Evolutionary conservation across 2,329 filamentous ascomycete genomes (phyloP), one percentile per base, ranked within the genome.

Genomic region (Sporothrix luriei): DNA sequence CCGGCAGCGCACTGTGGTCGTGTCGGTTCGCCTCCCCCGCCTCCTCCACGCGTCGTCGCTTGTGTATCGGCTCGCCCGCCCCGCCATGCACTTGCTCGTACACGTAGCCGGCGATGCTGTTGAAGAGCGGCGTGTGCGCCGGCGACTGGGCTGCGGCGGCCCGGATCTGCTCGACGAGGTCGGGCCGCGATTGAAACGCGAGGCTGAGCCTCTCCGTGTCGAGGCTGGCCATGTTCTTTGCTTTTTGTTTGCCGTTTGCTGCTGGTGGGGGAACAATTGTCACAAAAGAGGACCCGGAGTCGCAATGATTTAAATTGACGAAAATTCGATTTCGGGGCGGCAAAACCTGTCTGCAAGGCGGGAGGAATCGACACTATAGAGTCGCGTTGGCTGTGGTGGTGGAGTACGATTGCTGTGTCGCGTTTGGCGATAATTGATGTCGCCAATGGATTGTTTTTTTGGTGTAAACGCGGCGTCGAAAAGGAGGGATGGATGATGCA

Each of bases 101-200:
- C 13, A 88, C 80, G 73, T 84, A 85, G 72, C 71, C 78, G 68
- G 82, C 81, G 68, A 88, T 88, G 62, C 83, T 79, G 77, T 88
- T 88, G 78, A 88, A 88, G 10, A 88, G 80, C 24, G 79, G 75
- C 33, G 86, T 77, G 46, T 82, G 80, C 7, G 78, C 78, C 0
- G 85, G 83, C 1, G 84, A 82, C 74, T 88, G 85, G 87, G 73
- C 84, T 33, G 86, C 85, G 71, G 83, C 83, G 73, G 80, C 78
- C 71, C 82, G 78, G 74, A 89, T 88, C 69, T 80, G 81, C 14
- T 82, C 76, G 21, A 88, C 74, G 70, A 89, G 84, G 72, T 89
- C 86, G 7, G 85, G 85, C 64, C 86, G 81, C 51, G 84, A 80
- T 69, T 83, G 78, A 75, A 89, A 88, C 73, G 87, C 82, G 69